These are phyloP conservation scores for Astrothelium macrocarpum DNA, from an alignment of 495 filamentous ascomycete species.

Conservation along the genomic window DNA sequence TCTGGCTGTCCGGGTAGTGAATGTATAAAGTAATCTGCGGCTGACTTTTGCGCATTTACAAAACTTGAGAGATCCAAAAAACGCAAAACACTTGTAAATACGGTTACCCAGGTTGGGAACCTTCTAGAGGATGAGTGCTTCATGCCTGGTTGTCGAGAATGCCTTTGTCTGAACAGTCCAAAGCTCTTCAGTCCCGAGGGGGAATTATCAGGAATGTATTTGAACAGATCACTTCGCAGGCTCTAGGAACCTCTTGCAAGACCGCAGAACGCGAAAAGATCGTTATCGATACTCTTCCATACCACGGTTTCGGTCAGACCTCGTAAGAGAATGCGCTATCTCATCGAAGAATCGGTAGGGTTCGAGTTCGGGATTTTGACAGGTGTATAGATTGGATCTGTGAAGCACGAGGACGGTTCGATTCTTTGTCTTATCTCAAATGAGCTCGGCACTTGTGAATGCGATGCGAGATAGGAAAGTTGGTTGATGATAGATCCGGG, in stretches of 20 bases:
- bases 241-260: too few relatives aligned
- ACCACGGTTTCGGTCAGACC: neutral
- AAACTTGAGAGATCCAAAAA: neutral
- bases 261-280: neutral
- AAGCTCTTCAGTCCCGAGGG: neutral
- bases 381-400: neutral
- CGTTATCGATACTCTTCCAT: neutral
- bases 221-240: too few relatives aligned
- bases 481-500: too few relatives aligned
- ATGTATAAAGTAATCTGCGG: constrained; percentile 83
- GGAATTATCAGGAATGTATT: neutral
- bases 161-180: too few relatives aligned
- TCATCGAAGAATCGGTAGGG: neutral
- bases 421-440: neutral
- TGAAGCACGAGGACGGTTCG: neutral
- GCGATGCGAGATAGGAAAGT: too few relatives aligned
- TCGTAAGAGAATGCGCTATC: neutral
- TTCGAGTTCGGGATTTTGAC: neutral
- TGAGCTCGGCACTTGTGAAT: too few relatives aligned
- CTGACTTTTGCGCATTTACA: constrained; percentile 33
- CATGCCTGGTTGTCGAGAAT: neutral
- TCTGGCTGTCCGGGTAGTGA: constrained; percentile 76
- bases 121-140: neutral
- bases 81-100: neutral
- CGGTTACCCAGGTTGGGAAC: neutral